A percentile compares a stretch with the other conserved stretches of the same genome.
These are phyloP conservation scores for Combretum micranthum DNA, from an alignment of 345 rosid genomes.

Conservation along the genomic window DNA sequence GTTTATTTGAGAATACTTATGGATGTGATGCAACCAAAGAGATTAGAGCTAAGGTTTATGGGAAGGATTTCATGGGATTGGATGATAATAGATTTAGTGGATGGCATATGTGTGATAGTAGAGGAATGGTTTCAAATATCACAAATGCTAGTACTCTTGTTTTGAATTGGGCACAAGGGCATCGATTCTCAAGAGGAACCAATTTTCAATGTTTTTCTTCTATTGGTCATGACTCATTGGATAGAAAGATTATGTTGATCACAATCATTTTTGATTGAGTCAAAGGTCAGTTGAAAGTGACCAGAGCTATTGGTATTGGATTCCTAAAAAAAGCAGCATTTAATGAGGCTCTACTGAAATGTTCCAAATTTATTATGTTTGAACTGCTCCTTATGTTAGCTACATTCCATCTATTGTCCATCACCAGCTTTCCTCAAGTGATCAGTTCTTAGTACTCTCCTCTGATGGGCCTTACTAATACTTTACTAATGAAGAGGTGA, in stretches of 20 bases:
- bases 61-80: conserved; percentile 76
- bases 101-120: conserved; percentile 97
- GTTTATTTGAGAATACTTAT: conserved; percentile 81
- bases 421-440: conserved; percentile 81
- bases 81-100: conserved; percentile 94
- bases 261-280: conserved; percentile 76
- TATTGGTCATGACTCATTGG: conserved; percentile 95
- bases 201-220: conserved; percentile 97
- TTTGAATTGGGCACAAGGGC: conserved; percentile 89
- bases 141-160: conserved; percentile 59
- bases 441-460: conserved; percentile 80
- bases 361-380: conserved; percentile 66
- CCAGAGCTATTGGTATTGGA: conserved; percentile 90
- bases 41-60: conserved; percentile 68
- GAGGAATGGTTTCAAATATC: conserved; percentile 87
- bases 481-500: conserved; percentile 93
- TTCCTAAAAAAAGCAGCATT: conserved; percentile 89
- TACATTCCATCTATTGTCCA: conserved; percentile 71
- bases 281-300: conserved; percentile 90
- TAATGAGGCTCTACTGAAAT: conserved; percentile 79
- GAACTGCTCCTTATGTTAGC: conserved; percentile 67
- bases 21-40: conserved; percentile 81
- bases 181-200: conserved; percentile 96
- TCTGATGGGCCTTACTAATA: conserved; percentile 94
- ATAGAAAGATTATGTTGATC: conserved; percentile 91